phyloP scores from a whole-genome alignment of 2,329 filamentous ascomycete species.

The Huntiella moniliformis region DNA sequence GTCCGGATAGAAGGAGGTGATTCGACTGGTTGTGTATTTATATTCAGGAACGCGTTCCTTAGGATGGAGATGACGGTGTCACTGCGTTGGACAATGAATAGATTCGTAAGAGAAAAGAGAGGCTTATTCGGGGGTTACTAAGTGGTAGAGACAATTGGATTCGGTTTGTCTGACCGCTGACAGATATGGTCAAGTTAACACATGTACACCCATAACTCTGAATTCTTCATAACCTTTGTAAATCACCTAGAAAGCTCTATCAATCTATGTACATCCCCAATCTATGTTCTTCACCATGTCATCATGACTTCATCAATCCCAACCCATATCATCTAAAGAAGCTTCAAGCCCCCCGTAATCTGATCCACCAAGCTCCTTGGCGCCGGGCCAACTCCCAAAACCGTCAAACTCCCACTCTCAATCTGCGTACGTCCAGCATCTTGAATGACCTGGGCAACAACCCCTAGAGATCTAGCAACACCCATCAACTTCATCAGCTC shows the following conservation, averaged over 20 bases:
- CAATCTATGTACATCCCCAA: neutral
- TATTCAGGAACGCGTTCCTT: too few relatives aligned
- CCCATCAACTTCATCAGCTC: conserved; percentile 57
- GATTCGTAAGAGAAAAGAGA: too few relatives aligned
- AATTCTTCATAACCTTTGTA: neutral
- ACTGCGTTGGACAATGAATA: too few relatives aligned
- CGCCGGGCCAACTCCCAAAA: conserved; percentile 65
- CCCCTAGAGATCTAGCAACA: conserved; percentile 61
- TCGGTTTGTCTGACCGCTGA: too few relatives aligned
- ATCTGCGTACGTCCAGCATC: conserved; percentile 98
- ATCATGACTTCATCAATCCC: neutral
- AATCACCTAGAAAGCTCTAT: neutral
- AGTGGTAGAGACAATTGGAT: too few relatives aligned
- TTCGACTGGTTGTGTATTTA: too few relatives aligned
- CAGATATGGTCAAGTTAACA: too few relatives aligned
- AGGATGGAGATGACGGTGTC: too few relatives aligned
- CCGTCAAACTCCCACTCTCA: conserved; percentile 76
- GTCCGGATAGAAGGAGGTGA: too few relatives aligned
- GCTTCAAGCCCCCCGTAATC: conserved; percentile 68
- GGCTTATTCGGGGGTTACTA: too few relatives aligned
- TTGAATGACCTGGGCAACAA: conserved; percentile 77
- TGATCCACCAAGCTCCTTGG: conserved; percentile 74
- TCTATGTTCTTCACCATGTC: neutral
- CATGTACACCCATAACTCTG: too few relatives aligned
- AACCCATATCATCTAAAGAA: conserved; percentile 34